Conservation (phyloP, 2,329 filamentous ascomycete species). For the Thelonectria olida region DNA sequence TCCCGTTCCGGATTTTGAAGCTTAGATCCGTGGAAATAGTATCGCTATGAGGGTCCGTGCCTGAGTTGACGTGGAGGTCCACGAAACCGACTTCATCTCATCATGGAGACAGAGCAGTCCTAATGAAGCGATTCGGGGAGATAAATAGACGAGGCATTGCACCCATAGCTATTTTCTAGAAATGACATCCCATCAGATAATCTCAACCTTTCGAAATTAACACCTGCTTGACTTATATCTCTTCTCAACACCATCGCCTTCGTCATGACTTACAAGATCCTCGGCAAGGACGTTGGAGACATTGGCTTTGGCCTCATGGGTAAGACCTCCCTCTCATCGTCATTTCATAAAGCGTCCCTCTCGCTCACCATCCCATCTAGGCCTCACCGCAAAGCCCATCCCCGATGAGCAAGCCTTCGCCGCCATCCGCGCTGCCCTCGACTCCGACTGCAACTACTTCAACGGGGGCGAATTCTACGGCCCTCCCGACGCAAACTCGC, state of each 20-base stretch:
- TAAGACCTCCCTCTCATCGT: conserved; percentile 16
- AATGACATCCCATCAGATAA: not conserved
- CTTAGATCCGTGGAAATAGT: conserved; percentile 7
- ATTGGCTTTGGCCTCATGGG: conserved; percentile 40
- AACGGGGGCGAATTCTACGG: conserved; percentile 72
- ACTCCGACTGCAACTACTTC: conserved; percentile 55
- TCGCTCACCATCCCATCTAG: conserved; percentile 19
- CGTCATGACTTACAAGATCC: conserved; percentile 36
- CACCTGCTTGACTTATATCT: not conserved
- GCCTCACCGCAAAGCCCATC: conserved; percentile 31
- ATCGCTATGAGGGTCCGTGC: too few relatives aligned
- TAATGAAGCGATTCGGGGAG: not conserved
- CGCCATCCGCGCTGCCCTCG: conserved; percentile 62
- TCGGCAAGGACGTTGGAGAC: conserved; percentile 27
- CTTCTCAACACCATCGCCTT: not conserved
- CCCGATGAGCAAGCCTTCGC: conserved; percentile 55
- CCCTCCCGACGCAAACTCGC: conserved; percentile 59
- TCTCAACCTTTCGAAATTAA: not conserved
- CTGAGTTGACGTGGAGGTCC: too few relatives aligned
- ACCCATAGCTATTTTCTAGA: not conserved
- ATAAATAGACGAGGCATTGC: conserved; percentile 4
- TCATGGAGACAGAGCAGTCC: not conserved
- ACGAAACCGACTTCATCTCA: not conserved
- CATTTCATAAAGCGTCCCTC: conserved; percentile 28
- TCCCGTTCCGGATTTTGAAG: conserved; percentile 5